Conservation (phyloP, 2,329 filamentous ascomycete genomes). For the Penicillium sp. region DNA sequence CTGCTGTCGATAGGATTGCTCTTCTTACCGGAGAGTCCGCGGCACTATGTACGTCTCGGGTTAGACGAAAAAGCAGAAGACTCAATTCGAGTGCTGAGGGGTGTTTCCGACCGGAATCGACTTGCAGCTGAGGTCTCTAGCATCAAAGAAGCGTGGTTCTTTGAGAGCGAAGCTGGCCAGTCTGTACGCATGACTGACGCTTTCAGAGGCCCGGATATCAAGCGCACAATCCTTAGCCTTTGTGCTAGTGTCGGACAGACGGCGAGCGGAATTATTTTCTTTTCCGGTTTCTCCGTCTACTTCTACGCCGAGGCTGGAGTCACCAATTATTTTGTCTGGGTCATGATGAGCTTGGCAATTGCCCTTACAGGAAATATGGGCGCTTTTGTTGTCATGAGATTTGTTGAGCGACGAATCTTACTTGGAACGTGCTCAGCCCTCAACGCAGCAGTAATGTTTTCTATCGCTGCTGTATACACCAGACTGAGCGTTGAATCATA, state of each 20-base stretch:
- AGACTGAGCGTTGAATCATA: not conserved
- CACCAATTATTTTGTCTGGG: not conserved
- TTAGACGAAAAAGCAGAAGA: not conserved
- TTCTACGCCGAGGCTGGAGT: not conserved
- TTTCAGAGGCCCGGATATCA: not conserved
- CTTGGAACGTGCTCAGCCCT: not conserved
- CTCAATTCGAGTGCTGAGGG: not conserved
- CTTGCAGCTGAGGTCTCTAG: not conserved
- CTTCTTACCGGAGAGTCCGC: not conserved
- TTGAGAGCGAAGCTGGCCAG: too few species aligned
- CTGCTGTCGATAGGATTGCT: not conserved
- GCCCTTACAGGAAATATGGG: constrained; percentile 2
- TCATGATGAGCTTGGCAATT: constrained; percentile 3
- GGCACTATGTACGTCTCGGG: not conserved
- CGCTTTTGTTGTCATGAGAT: constrained; percentile 1
- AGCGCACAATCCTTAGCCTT: not conserved
- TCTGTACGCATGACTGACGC: not conserved
- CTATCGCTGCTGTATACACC: not conserved
- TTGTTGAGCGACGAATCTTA: not conserved
- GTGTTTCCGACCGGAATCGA: not conserved
- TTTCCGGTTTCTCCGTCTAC: not conserved
- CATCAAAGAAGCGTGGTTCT: not conserved
- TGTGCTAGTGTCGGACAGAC: not conserved
- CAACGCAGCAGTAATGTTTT: not conserved
- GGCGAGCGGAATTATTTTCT: not conserved